Evolutionary conservation across 805 yeast species (phyloP), one percentile per base, ranked within the genome.

Genomic region (Saccharomycopsis lassenensis): DNA sequence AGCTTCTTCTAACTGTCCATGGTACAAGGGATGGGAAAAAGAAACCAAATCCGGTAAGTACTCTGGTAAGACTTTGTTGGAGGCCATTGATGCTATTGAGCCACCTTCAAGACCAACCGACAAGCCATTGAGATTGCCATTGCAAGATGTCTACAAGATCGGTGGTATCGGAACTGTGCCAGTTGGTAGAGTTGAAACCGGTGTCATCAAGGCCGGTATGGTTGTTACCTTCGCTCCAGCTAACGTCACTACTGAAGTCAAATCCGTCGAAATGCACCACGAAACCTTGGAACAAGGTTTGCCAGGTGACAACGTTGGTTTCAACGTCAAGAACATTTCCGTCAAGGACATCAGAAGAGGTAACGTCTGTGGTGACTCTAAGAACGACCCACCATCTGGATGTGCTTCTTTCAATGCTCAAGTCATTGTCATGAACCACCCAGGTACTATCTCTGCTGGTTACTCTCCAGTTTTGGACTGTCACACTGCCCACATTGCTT

Each of bases 101-200:
- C 82, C 81, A 59, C 85, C 86, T 49, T 44, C 64, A 55, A 78
- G 89, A 65, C 89, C 89, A 60, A 68, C 79, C 58, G 82, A 77
- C 65, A 79, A 78, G 76, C 83, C 89, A 57, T 81, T 82, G 63
- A 79, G 89, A 65, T 77, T 82, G 63, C 89, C 89, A 58, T 76
- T 82, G 61, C 84, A 78, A 69, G 93, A 82, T 72, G 84, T 82
- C 57, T 80, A 81, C 86, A 80, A 80, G 84, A 81, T 81, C 60
- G 89, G 89, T 72, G 87, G 83, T 71, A 77, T 79, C 57, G 87
- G 86, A 56, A 78, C 89, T 57, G 93, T 82, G 71, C 89, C 91
- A 66, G 84, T 79, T 70, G 94, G 93, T 57, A 79, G 91, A 72
- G 86, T 82, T 57, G 91, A 82, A 74, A 82, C 93, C 64, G 94